Evolutionary conservation across 2,329 filamentous ascomycete genomes (phyloP), one percentile per base, ranked within the genome.

Genomic region (Periconia sp.): DNA sequence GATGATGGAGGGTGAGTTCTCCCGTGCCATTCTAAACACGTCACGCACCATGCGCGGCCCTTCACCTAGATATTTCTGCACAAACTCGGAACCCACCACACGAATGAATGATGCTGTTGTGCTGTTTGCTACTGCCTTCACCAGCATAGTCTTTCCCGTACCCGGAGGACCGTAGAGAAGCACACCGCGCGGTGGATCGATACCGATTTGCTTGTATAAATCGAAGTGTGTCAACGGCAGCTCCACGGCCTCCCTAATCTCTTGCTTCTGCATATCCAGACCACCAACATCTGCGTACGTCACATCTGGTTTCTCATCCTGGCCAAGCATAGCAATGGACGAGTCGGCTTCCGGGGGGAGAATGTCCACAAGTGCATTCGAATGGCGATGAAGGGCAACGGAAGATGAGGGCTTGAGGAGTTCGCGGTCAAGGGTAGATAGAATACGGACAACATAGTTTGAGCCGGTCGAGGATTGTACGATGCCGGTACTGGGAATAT

Each of bases 181-280:
- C 42, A 99, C 94, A 81, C 94, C 94, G 53, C 94, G 91, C 44
- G 94, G 94, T 45, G 94, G 94, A 75, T 99, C 94, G 72, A 99
- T 99, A 81, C 94, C 94, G 62, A 99, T 99, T 78, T 99, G 94
- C 79, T 92, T 95, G 83, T 99, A 99, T 37, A 97, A 88, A 76
- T 97, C 93, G 75, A 97, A 97, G 76, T 97, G 94, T 58, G 93
- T 97, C 66, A 99, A 82, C 33, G 94, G 94, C 61, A 99, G 82
- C 81, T 99, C 94, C 50, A 99, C 94, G 11, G 94, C 94, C 79
- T 99, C 94, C 62, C 94, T 85, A 61, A 99, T 99, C 77, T 99
- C 94, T 79, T 99, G 94, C 82, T 99, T 99, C 79, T 99, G 94
- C 94, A 99, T 99, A 70, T 99, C 94, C 62, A 97, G 79, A 46